Base-by-base conservation (phyloP, 495 filamentous ascomycete species). In the Penicillium samsonianum region DNA sequence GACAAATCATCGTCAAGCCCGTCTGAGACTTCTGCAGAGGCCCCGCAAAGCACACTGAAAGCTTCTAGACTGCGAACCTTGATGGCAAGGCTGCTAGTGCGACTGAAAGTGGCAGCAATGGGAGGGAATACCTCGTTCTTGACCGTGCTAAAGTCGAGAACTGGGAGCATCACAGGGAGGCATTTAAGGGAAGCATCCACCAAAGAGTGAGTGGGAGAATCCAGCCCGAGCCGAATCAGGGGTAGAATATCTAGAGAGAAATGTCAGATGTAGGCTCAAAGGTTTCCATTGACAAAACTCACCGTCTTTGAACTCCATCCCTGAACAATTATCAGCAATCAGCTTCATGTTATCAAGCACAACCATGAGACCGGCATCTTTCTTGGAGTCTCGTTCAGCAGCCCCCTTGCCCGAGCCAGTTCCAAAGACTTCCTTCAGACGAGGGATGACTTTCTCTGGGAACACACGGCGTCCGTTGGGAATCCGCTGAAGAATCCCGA, bases 71-170 rank as follows among this genome's bases (percentile, higher is more conserved):
- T 91, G 33, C 90, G 80, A 26, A 98, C 87, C 70, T 98, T 98
- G 74, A 98, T 97, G 4, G 86, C 89, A 43, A 98, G 83, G 64
- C 91, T 96, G 67, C 83, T 93, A 6, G 94, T 98, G 63, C 88
- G 91, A 61, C 87, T 90, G 67, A 98, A 98, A 1, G 96, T 92
- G 10, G 79, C 74, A 5, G 94, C 89, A 60, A 98, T 86, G 14
- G 92, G 84, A 0, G 94, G 94, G 66, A 98, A 98, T 0, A 98
- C 79, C 31, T 98, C 92, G 63, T 92, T 91, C 68, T 97, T 98
- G 59, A 96, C 89, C 3, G 94, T 98, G 49, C 87, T 92, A 62
- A 97, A 98, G 65, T 98, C 94, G 11, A 98, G 82, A 17, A 91
- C 84, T 0, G 90, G 86, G 26, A 98, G 74, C 28, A 97, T 79